phyloP scores from a whole-genome alignment of 164 flowering plant species.

The Taxillus chinensis region DNA sequence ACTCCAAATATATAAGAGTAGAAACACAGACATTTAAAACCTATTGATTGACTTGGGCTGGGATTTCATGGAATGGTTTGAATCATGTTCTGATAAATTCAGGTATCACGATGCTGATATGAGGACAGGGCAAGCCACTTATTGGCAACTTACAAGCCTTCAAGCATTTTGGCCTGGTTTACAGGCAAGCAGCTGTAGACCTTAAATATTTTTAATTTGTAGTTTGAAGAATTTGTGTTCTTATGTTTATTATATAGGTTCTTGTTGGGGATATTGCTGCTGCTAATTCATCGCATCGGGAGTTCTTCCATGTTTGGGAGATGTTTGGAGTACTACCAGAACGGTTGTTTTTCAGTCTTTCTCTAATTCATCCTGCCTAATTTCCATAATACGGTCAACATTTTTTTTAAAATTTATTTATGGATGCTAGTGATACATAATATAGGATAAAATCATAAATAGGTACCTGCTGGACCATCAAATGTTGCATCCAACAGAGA shows the following conservation, averaged over 20 bases:
- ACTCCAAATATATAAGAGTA: no score
- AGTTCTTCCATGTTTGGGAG: conserved; percentile 83
- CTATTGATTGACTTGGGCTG: no score
- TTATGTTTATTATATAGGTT: conserved; percentile 41
- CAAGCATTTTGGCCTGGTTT: conserved; percentile 99
- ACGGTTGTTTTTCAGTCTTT: conserved; percentile 33
- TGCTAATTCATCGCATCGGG: conserved; percentile 92
- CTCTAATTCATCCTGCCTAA: no score
- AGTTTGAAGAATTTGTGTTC: neutral
- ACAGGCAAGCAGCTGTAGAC: conserved; percentile 50
- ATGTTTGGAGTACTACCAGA: conserved; percentile 93
- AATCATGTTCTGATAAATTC: neutral
- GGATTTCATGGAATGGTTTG: neutral
- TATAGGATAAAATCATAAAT: neutral
- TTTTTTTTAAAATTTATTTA: no score
- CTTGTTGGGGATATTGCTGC: conserved; percentile 91
- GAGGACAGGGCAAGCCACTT: conserved; percentile 93
- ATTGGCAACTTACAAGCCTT: conserved; percentile 99
- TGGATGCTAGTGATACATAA: no score
- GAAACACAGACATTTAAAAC: no score
- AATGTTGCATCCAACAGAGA: conserved; percentile 95
- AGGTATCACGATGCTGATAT: conserved; percentile 99
- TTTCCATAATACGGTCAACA: no score
- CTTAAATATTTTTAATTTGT: conserved; percentile 2
- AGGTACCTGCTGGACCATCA: conserved; percentile 92